These are phyloP conservation scores for Didymosphaeria variabile DNA, from an alignment of 2,329 filamentous ascomycete species.

Conservation along the genomic window DNA sequence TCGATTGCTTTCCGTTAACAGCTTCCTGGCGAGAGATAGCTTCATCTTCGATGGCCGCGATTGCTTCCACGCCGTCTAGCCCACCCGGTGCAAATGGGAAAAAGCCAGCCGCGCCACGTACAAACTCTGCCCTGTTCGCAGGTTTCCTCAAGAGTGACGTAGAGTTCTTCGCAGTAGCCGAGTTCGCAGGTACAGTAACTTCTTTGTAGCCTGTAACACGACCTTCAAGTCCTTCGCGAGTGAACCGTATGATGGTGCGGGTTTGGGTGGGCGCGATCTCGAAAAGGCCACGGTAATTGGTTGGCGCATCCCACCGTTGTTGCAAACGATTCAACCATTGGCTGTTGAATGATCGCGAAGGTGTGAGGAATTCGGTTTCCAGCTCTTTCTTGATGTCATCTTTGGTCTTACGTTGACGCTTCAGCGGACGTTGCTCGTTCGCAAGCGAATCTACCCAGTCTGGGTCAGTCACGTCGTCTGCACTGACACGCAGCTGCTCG, in stretches of 20 bases:
- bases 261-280: constrained; percentile 89
- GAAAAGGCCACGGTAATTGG: constrained; percentile 85
- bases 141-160: constrained; percentile 89
- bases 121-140: constrained; percentile 86
- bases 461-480: constrained; percentile 24
- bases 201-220: constrained; percentile 93
- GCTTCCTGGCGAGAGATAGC: constrained; percentile 63
- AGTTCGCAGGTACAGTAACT: constrained; percentile 88
- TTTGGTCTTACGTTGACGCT: constrained; percentile 63
- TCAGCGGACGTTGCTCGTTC: constrained; percentile 61
- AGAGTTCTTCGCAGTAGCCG: constrained; percentile 92
- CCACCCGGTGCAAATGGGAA: constrained; percentile 94
- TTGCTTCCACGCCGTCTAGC: constrained; percentile 83
- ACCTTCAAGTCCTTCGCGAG: constrained; percentile 88
- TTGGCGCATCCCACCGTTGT: constrained; percentile 84
- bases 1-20: constrained; percentile 51
- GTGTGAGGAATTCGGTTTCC: constrained; percentile 79
- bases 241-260: constrained; percentile 92
- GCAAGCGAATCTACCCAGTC: constrained; percentile 68
- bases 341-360: constrained; percentile 79
- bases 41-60: constrained; percentile 84
- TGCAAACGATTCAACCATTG: constrained; percentile 91
- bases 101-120: constrained; percentile 90
- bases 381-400: constrained; percentile 74
- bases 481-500: constrained; percentile 59